Evolutionary conservation across 305 asterid species (phyloP), one percentile per base, ranked within the genome.

Genomic region (Euphrasia arctica): DNA sequence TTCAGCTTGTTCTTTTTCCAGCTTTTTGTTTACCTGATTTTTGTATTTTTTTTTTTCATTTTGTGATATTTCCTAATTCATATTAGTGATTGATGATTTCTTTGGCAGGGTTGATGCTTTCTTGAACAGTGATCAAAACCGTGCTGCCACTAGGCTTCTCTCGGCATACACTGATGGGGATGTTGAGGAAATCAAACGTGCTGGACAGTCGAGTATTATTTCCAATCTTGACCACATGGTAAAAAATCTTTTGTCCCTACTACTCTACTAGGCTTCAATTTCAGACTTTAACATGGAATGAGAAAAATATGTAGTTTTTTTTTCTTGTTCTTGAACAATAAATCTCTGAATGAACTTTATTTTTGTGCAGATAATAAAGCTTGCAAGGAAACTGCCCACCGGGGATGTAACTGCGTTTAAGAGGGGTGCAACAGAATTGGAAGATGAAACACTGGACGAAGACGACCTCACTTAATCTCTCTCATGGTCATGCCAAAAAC

Each of bases 381-480:
- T 90, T 60, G 97, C 97, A 54, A 83, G 97, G 87, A 93, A 93
- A 74, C 58, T 93, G 71, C 97, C 99, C 0, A 90, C 89, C 0
- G 95, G 96, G 60, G 99, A 93, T 74, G 89, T 90, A 1, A 77
- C 80, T 15, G 73, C 78, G 7, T 68, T 88, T 51, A 88, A 80
- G 82, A 77, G 66, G 62, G 84, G 76, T 13, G 75, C 74, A 22
- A 10, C 54, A 18, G 83, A 79, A 36, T 87, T 75, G 9, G 71
- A 78, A 61, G 86, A 74, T 55, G 95, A 89, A 31, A 83, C 76
- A 59, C 60, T 93, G 49, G 99, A 93, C 69, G 99, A 93, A 77
- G 95, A 90, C 68, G 99, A 93, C 71, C 97, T 93, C 49, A 88
- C 99, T 65, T 93, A 76, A 57, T 29, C 73, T 11, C 34, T 13